A percentile compares a stretch with the other conserved stretches of the same genome.
These are phyloP conservation scores for Leccinum griseonigrum DNA, from an alignment of 1,284 basidiomycete genomes.

Conservation along the genomic window DNA sequence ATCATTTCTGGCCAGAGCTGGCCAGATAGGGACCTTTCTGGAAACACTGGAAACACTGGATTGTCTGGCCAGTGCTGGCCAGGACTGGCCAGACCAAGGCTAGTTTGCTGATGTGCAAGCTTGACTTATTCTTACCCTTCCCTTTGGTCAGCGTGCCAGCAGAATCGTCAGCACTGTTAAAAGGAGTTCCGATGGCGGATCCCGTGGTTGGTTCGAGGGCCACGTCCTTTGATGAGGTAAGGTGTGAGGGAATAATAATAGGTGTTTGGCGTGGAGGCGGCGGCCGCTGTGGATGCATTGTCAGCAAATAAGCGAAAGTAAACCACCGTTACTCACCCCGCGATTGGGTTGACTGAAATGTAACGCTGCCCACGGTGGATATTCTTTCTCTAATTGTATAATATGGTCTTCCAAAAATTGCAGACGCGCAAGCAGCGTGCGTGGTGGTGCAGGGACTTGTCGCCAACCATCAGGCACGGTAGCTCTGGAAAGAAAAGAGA, in stretches of 20 bases:
- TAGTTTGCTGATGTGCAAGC: constrained; percentile 22
- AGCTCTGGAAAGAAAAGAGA: background rate
- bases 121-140: constrained; percentile 51
- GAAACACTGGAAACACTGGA: too few species aligned
- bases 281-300: constrained; percentile 56
- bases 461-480: background rate
- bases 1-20: too few species aligned
- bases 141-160: constrained; percentile 16
- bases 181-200: constrained; percentile 5
- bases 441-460: constrained; percentile 67
- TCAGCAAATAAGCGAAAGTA: constrained; percentile 4
- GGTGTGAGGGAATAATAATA: constrained; percentile 66
- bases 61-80: too few species aligned
- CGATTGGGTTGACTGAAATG: constrained; percentile 80
- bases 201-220: constrained; percentile 14
- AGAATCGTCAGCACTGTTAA: constrained; percentile 11
- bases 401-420: constrained; percentile 74
- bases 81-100: too few species aligned
- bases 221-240: constrained; percentile 32
- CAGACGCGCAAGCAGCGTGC: constrained; percentile 58
- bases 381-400: constrained; percentile 69
- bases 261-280: constrained; percentile 72
- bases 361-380: constrained; percentile 79
- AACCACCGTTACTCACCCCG: constrained; percentile 50
- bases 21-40: too few species aligned